Percentiles rank a stretch among this genome's conserved stretches.
Conservation (phyloP, 306 rosid species). For the Gastrolobium villosum region DNA sequence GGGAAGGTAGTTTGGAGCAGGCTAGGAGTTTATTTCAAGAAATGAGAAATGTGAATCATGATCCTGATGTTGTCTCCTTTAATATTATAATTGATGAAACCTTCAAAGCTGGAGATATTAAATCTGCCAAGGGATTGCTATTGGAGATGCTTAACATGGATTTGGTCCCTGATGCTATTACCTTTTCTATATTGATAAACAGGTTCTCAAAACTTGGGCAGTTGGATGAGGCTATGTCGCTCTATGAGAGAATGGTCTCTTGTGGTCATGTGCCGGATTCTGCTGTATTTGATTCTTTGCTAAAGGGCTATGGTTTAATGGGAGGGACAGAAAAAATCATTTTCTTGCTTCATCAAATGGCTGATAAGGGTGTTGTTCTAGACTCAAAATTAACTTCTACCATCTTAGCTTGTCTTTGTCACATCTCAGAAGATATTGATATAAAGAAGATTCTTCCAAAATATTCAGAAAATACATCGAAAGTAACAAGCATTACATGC, state of each 20-base stretch:
- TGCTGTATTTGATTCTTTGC: constrained; percentile 72
- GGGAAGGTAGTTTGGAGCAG: constrained; percentile 77
- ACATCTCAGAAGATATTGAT: constrained; percentile 57
- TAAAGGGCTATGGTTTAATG: constrained; percentile 64
- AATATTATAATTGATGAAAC: constrained; percentile 73
- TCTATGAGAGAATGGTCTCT: constrained; percentile 70
- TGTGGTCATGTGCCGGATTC: constrained; percentile 68
- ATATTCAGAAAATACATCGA: constrained; percentile 56
- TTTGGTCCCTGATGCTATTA: constrained; percentile 65
- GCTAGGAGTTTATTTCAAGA: constrained; percentile 78
- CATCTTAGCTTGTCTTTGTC: constrained; percentile 70
- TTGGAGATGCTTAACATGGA: constrained; percentile 64
- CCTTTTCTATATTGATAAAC: constrained; percentile 73
- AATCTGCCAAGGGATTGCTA: constrained; percentile 64
- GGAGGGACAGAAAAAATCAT: constrained; percentile 65
- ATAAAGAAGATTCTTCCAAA: constrained; percentile 67
- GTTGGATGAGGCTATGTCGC: constrained; percentile 68
- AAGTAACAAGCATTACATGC: constrained; percentile 61
- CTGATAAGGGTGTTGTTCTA: constrained; percentile 68
- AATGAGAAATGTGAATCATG: constrained; percentile 56
- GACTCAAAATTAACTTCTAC: constrained; percentile 72
- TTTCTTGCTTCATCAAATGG: constrained; percentile 75
- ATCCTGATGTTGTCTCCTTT: constrained; percentile 68
- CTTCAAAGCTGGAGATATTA: constrained; percentile 75
- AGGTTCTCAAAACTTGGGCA: constrained; percentile 68